phyloP scores from a whole-genome alignment of 257 asterid genomes.

The Penstemon davidsonii region DNA sequence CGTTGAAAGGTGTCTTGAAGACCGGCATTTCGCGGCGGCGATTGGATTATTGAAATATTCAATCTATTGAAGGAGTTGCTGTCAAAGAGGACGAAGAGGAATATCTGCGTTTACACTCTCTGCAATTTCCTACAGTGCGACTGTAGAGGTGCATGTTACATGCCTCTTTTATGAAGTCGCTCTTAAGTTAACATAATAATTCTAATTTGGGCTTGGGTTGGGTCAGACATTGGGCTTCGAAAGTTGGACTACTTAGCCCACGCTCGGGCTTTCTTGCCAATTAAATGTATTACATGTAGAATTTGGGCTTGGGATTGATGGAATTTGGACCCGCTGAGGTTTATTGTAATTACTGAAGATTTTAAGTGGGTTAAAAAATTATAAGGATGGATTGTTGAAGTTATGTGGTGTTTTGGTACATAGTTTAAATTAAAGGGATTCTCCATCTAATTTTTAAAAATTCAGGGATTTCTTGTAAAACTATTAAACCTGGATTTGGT shows the following conservation, averaged over 20 bases:
- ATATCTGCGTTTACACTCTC: constrained; percentile 25
- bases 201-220: background rate
- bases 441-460: too few relatives aligned
- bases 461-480: too few relatives aligned
- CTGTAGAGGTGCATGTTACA: background rate
- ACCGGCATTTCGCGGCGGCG: constrained; percentile 61
- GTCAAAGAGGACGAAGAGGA: constrained; percentile 23
- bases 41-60: constrained; percentile 23
- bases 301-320: background rate
- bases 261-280: background rate
- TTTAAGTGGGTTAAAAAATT: too few relatives aligned
- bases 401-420: too few relatives aligned
- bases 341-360: too few relatives aligned
- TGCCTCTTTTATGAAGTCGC: background rate
- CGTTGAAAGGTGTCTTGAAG: constrained; percentile 81
- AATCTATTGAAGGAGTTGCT: constrained; percentile 28
- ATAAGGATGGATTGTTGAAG: too few relatives aligned
- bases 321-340: background rate
- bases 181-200: background rate
- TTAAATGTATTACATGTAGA: background rate
- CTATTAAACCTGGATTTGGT: too few relatives aligned
- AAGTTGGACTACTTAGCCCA: background rate
- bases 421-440: too few relatives aligned
- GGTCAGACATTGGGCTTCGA: background rate
- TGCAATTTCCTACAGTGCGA: constrained; percentile 35